A percentile compares a stretch with the other conserved stretches of the same genome.
phyloP scores from a whole-genome alignment of 495 filamentous ascomycete species.

The Jackrogersella minutella region DNA sequence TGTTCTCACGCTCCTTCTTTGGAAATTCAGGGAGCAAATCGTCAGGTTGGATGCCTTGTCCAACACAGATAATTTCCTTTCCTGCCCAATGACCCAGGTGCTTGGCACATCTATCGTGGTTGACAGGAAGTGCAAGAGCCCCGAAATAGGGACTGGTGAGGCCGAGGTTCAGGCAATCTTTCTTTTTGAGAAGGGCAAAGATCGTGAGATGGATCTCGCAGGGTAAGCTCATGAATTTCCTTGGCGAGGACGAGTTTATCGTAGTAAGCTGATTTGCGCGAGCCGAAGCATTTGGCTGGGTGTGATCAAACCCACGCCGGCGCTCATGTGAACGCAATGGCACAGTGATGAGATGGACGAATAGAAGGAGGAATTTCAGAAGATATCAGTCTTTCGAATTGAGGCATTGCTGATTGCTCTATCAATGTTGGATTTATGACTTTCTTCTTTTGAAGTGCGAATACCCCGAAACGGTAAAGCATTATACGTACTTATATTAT shows the following conservation, averaged over 20 bases:
- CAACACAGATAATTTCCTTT: slow-evolving; percentile 9
- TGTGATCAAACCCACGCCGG: neutral
- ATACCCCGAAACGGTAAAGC: too few species aligned
- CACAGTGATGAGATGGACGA: neutral
- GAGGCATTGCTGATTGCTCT: too few species aligned
- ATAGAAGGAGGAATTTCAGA: too few species aligned
- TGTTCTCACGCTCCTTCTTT: too few species aligned
- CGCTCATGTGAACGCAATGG: neutral
- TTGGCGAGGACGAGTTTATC: too few species aligned
- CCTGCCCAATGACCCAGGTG: slow-evolving; percentile 13
- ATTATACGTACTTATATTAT: too few species aligned
- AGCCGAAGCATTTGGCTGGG: too few species aligned
- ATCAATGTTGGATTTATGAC: too few species aligned
- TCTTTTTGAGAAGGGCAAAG: slow-evolving; percentile 1
- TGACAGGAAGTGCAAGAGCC: neutral
- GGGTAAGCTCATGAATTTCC: neutral
- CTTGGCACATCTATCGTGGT: slow-evolving; percentile 3
- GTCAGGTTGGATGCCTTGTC: neutral
- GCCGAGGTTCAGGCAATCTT: neutral
- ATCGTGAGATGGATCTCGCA: neutral
- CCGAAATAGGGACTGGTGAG: neutral
- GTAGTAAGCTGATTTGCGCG: too few species aligned
- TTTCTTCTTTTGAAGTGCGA: too few species aligned
- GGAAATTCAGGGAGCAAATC: slow-evolving; percentile 5
- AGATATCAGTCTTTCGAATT: too few species aligned